Evolutionary conservation across 1,284 basidiomycete species (phyloP).

Genomic region (Volvariella surrecta): DNA sequence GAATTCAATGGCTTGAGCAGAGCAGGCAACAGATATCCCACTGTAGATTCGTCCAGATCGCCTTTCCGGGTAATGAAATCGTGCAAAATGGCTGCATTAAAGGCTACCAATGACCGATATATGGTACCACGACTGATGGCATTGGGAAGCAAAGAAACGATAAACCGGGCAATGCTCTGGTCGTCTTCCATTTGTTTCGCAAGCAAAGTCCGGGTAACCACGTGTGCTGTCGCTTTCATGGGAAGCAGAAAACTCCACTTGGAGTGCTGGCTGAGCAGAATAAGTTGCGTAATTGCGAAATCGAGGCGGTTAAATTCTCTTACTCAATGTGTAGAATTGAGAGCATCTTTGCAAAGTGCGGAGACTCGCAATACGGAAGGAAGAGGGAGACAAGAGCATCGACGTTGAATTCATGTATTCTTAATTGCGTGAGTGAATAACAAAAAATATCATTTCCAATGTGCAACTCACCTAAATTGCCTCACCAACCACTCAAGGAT

Average conservation of each 20-base stretch:
- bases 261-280: conserved; percentile 32
- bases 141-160: conserved; percentile 53
- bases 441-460: background rate
- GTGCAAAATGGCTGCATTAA: conserved; percentile 77
- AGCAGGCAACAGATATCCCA: conserved; percentile 56
- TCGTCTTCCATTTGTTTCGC: conserved; percentile 70
- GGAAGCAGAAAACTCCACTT: conserved; percentile 64
- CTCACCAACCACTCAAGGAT: conserved; percentile 96
- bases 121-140: conserved; percentile 31
- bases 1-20: conserved; percentile 22
- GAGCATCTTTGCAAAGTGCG: conserved; percentile 91
- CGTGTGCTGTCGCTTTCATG: conserved; percentile 67
- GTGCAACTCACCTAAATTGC: conserved; percentile 70
- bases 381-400: conserved; percentile 76
- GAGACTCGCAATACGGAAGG: conserved; percentile 91
- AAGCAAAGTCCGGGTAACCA: conserved; percentile 59
- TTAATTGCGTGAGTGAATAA: conserved; percentile 20
- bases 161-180: conserved; percentile 67
- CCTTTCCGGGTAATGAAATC: conserved; percentile 64
- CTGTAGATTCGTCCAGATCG: conserved; percentile 49
- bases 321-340: conserved; percentile 77
- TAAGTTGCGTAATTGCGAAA: background rate
- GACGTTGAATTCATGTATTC: conserved; percentile 92
- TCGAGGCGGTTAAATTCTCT: conserved; percentile 12
- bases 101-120: conserved; percentile 75